A percentile compares a stretch with the other conserved stretches of the same genome.
phyloP scores from a whole-genome alignment of 2,329 filamentous ascomycete genomes.

The Nemania diffusa region DNA sequence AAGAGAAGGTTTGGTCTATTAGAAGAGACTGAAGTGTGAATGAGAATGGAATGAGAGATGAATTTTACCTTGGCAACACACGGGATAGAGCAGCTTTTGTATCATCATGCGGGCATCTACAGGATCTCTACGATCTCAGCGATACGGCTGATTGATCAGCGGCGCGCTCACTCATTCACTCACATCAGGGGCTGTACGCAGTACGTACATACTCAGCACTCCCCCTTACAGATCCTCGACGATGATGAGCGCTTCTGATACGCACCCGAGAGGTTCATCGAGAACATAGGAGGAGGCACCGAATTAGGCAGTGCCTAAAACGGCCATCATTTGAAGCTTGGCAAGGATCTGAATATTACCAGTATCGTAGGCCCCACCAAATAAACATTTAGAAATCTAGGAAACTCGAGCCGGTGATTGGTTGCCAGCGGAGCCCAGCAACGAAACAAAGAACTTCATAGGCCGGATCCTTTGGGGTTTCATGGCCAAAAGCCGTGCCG shows the following conservation, averaged over 20 bases:
- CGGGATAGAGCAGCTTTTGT: slow-evolving; percentile 42
- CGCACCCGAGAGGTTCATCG: slow-evolving; percentile 26
- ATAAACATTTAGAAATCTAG: slow-evolving; percentile 15
- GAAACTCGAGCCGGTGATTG: slow-evolving; percentile 19
- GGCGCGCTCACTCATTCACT: slow-evolving; percentile 25
- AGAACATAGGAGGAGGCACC: background rate
- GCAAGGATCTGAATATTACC: slow-evolving; percentile 23
- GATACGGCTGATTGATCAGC: slow-evolving; percentile 21
- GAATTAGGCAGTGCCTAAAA: slow-evolving; percentile 12
- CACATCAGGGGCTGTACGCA: slow-evolving; percentile 30
- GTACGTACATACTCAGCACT: slow-evolving; percentile 13
- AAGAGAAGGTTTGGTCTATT: slow-evolving; percentile 44
- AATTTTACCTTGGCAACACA: slow-evolving; percentile 22
- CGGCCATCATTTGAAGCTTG: slow-evolving; percentile 17
- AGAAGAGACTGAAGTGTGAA: slow-evolving; percentile 40
- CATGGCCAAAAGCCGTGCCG: slow-evolving; percentile 30
- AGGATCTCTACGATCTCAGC: background rate
- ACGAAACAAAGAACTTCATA: slow-evolving; percentile 38
- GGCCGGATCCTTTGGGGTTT: slow-evolving; percentile 37
- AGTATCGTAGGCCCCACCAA: slow-evolving; percentile 22
- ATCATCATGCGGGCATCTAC: slow-evolving; percentile 31
- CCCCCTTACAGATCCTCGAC: slow-evolving; percentile 41
- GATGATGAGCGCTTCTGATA: slow-evolving; percentile 43
- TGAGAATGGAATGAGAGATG: slow-evolving; percentile 40
- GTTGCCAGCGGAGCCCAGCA: background rate